Conservation (phyloP, 441 rosid genomes). For the Adansonia gregorii region DNA sequence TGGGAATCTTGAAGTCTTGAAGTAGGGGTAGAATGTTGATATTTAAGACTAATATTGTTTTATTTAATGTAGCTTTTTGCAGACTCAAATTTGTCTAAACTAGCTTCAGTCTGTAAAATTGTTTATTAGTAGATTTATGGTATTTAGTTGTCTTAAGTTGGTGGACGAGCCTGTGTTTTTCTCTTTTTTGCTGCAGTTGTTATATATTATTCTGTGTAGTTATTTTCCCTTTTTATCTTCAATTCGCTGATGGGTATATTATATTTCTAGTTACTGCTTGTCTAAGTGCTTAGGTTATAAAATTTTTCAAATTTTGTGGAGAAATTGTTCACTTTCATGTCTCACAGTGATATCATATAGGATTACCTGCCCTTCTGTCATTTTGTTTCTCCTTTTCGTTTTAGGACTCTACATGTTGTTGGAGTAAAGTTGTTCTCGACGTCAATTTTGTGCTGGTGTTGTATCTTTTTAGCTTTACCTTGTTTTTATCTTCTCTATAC, state of each 20-base stretch:
- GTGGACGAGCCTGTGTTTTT: not conserved
- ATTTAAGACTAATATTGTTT: not conserved
- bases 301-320: conserved; percentile 18
- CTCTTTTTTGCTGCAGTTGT: not conserved
- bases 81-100: conserved; percentile 11
- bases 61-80: not conserved
- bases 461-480: conserved; percentile 12
- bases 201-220: not conserved
- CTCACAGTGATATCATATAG: not conserved
- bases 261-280: conserved; percentile 22
- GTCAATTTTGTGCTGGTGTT: no score
- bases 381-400: conserved; percentile 24
- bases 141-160: not conserved
- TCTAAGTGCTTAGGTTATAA: conserved; percentile 22
- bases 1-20: not conserved
- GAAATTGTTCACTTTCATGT: conserved; percentile 22
- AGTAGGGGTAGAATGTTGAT: not conserved
- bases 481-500: conserved; percentile 49
- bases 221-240: not conserved
- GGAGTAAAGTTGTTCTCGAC: not conserved
- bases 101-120: conserved; percentile 5
- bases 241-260: conserved; percentile 21
- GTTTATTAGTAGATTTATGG: not conserved
- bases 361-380: conserved; percentile 8
- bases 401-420: not conserved